Evolutionary conservation across 352 stramenopile species (phyloP).

Genomic region (Chrysophaeum taylorii): DNA sequence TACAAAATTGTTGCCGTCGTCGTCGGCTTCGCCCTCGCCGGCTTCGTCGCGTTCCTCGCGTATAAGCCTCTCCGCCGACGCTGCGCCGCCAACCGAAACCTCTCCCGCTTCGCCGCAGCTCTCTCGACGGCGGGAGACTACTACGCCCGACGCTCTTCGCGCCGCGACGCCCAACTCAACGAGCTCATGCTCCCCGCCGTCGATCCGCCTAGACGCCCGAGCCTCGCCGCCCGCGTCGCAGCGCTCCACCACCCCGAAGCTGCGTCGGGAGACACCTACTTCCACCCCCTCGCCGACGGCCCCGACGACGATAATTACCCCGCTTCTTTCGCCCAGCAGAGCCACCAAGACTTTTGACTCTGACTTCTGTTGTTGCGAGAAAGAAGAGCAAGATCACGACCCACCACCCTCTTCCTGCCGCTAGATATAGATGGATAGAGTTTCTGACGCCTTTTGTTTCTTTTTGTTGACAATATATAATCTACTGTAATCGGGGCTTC

Average conservation of each 20-base stretch:
- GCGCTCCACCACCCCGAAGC: neutral
- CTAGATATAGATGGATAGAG: too few relatives aligned
- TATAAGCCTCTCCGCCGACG: too few relatives aligned
- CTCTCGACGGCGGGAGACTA: neutral
- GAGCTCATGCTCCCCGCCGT: conserved; percentile 4
- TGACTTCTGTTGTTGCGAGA: too few relatives aligned
- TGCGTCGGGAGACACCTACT: too few relatives aligned
- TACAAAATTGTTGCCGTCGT: neutral
- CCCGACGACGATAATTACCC: neutral
- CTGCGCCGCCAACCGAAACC: neutral
- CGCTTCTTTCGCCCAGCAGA: too few relatives aligned
- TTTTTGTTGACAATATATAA: too few relatives aligned
- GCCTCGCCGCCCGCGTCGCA: neutral
- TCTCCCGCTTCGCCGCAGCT: neutral
- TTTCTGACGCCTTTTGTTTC: too few relatives aligned
- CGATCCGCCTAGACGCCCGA: neutral
- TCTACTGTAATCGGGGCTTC: too few relatives aligned
- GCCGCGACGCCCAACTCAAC: neutral
- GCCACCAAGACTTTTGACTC: too few relatives aligned
- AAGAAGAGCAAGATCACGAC: too few relatives aligned
- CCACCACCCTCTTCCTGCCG: too few relatives aligned
- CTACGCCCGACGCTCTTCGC: neutral
- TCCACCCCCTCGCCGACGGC: neutral
- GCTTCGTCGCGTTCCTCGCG: neutral
- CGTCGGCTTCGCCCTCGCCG: neutral